Base-by-base conservation (phyloP, 2,329 filamentous ascomycete genomes). In the Lachnellula subtilissima region DNA sequence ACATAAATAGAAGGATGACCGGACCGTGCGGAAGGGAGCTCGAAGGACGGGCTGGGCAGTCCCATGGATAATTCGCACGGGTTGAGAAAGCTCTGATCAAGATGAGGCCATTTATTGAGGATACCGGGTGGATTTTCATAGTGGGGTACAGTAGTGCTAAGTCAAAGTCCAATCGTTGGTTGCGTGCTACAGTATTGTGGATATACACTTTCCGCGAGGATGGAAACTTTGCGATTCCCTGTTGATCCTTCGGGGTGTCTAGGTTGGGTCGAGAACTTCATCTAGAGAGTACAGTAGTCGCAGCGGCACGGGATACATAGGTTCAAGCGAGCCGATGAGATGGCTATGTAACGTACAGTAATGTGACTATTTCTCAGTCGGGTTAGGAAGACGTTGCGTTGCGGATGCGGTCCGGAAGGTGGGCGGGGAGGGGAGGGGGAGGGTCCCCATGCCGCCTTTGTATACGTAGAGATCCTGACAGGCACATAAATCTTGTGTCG, bases 331-430 rank as follows among this genome's bases (percentile, higher is more conserved):
- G 8, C 8, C 28, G 28, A 32, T 32, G 28, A 32, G 9, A 32
- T 32, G 17, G 9, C n/a, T 25, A 47, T 25, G 14, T 22, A 22
- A 52, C 43, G n/a, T 25, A 35, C 40, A 40, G 47, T 37, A 19
- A 53, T 32, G 52, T 48, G 32, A 49, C 48, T 15, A 22, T 15
- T 53, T 32, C 28, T 32, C 28, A 11, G 43, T 45, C 25, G 35
- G 28, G 17, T 23, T 22, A 48, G 28, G 17, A 48, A 48, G 32
- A 25, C 28, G 19, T 37, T 25, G 45, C 40, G 36, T 43, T 45
- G 48, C 43, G 35, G 52, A 53, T 48, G 52, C 52, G 52, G 52
- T 48, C 52, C 52, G 52, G 48, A 36, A 23, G 23, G 22, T 23
- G 23, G 15, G 17, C 19, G 6, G 25, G 25, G 25, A 25, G 25